Conservation (phyloP, 2,329 filamentous ascomycete genomes). For the Cladorrhinum sp. region DNA sequence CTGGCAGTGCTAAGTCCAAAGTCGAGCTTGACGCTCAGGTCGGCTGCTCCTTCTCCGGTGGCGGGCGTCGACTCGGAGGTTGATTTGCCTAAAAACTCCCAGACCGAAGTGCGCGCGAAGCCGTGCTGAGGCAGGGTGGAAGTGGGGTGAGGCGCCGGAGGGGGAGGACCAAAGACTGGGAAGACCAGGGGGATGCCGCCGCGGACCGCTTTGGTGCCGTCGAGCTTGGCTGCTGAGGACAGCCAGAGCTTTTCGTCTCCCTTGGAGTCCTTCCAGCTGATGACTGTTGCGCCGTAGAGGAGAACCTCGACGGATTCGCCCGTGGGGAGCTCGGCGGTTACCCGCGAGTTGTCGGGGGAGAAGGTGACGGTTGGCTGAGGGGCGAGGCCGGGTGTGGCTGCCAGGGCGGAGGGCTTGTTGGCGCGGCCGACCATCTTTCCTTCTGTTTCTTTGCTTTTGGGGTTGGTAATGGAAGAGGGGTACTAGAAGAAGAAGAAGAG, state of each 20-base stretch:
- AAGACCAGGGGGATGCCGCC: slow-evolving; percentile 93
- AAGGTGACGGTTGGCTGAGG: slow-evolving; percentile 75
- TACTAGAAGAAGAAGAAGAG: neutral
- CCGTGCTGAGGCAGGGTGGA: slow-evolving; percentile 85
- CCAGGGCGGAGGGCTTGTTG: slow-evolving; percentile 73
- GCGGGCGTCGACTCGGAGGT: slow-evolving; percentile 56
- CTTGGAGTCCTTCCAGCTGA: slow-evolving; percentile 83
- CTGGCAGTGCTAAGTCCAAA: slow-evolving; percentile 80
- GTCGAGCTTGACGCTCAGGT: slow-evolving; percentile 84
- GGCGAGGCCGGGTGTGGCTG: slow-evolving; percentile 68
- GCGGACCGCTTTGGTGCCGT: slow-evolving; percentile 84
- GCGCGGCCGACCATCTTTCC: slow-evolving; percentile 73
- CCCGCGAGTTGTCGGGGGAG: slow-evolving; percentile 65
- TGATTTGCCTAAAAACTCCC: slow-evolving; percentile 92
- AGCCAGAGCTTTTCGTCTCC: slow-evolving; percentile 84
- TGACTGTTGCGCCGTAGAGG: slow-evolving; percentile 88
- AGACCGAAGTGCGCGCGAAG: slow-evolving; percentile 83
- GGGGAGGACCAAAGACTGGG: slow-evolving; percentile 53
- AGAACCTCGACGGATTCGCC: slow-evolving; percentile 84
- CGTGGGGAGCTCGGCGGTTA: slow-evolving; percentile 77
- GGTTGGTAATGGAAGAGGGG: neutral
- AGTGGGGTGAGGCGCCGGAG: slow-evolving; percentile 65
- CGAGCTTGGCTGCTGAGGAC: slow-evolving; percentile 73
- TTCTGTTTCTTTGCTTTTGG: slow-evolving; percentile 6
- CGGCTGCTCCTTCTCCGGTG: slow-evolving; percentile 42